Base-by-base conservation (phyloP, 2,329 filamentous ascomycete genomes). In the Beauveria brongniartii region DNA sequence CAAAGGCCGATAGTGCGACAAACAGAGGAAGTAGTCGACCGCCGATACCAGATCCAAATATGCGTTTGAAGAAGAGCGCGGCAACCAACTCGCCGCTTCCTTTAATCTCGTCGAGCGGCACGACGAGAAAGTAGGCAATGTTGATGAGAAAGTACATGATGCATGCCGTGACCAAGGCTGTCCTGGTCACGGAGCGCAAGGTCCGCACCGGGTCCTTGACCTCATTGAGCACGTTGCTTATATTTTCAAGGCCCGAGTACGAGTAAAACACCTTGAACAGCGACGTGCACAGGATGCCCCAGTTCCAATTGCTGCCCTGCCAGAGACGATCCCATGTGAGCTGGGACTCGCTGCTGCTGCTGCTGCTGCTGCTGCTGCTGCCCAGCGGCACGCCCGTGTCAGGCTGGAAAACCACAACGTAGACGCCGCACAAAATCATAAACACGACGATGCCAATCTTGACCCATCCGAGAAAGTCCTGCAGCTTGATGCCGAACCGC, bases 191-290 rank as follows among this genome's bases (percentile, higher is more conserved):
- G 0, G 82, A 83, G 57, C 82, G 85, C 18, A 90, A 71, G 0
- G 87, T 90, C 16, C 80, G 75, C 0, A 90, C 80, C 0, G 88
- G 88, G 62, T 90, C 79, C 63, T 84, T 84, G 22, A 90, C 86
- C 69, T 90, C 87, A 67, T 87, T 88, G 55, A 90, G 75, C 4
- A 90, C 87, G 65, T 89, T 87, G 71, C 86, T 88, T 64, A 86
- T 78, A 63, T 89, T 90, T 57, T 78, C 82, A 14, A 88, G 74
- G 0, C 88, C 87, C 0, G 85, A 78, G 61, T 89, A 90, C 0
- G 86, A 87, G 69, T 89, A 89, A 50, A 87, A 83, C 0, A 90
- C 84, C 65, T 87, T 86, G 73, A 87, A 86, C 0, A 90, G 72
- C 0, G 86, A 81, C 0, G 87, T 88, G 0, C 85, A 83, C n/a